Percentiles rank a stretch among this genome's conserved stretches.
phyloP scores from a whole-genome alignment of 208 protist genomes.

The Herpetomonas samuelpessoai region DNA sequence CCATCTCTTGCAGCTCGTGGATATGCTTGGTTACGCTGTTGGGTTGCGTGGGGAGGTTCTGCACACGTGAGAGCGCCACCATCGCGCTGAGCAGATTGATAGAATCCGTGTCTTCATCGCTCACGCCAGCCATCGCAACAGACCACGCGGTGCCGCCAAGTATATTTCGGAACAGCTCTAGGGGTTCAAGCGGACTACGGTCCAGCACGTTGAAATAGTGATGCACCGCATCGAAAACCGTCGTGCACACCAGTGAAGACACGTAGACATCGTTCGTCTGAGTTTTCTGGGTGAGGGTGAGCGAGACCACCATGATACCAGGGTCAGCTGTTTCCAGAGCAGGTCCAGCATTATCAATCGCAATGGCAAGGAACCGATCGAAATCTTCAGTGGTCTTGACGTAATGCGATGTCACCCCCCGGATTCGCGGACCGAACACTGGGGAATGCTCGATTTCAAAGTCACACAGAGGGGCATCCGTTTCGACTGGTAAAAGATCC shows the following conservation, averaged over 20 bases:
- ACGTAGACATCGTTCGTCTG: conserved; percentile 56
- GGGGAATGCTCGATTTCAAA: conserved; percentile 65
- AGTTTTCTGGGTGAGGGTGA: conserved; percentile 50
- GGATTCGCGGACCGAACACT: conserved; percentile 45
- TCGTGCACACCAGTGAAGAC: conserved; percentile 63
- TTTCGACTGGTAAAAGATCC: conserved; percentile 59
- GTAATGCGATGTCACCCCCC: conserved; percentile 44
- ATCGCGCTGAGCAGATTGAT: conserved; percentile 45
- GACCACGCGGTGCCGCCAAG: conserved; percentile 52
- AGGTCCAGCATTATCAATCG: conserved; percentile 67
- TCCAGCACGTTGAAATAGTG: conserved; percentile 57
- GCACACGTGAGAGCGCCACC: conserved; percentile 40
- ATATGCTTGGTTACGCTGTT: conserved; percentile 57
- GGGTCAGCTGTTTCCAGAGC: conserved; percentile 65
- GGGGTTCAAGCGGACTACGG: conserved; percentile 39
- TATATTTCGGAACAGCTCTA: conserved; percentile 58
- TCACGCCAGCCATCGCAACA: conserved; percentile 57
- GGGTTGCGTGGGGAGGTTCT: conserved; percentile 41
- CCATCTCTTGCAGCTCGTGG: conserved; percentile 47
- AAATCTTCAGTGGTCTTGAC: conserved; percentile 56
- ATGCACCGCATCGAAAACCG: conserved; percentile 72
- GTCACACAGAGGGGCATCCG: conserved; percentile 40
- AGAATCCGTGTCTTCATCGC: conserved; percentile 66
- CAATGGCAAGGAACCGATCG: conserved; percentile 55
- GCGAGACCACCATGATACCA: conserved; percentile 73